phyloP scores from a whole-genome alignment of 768 basidiomycete genomes.

The Xanthoconium purpureum region DNA sequence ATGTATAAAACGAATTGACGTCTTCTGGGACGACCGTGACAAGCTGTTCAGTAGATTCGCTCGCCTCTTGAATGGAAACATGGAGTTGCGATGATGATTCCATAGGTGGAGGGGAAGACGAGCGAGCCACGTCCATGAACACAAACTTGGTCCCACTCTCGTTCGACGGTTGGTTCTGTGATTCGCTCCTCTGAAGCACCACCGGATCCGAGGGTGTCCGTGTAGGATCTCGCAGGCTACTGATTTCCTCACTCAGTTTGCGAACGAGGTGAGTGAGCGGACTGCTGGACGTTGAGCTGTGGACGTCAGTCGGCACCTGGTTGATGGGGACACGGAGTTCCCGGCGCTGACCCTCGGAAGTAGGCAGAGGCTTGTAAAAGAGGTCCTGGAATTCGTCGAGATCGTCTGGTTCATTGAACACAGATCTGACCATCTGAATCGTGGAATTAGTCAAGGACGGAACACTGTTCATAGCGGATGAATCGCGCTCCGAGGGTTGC shows the following conservation, averaged over 20 bases:
- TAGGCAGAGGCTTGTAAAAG: conserved; percentile 53
- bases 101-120: conserved; percentile 16
- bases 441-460: conserved; percentile 38
- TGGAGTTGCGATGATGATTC: conserved; percentile 8
- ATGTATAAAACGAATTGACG: conserved; percentile 20
- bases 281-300: conserved; percentile 31
- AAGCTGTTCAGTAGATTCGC: neutral
- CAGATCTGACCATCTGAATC: conserved; percentile 36
- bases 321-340: conserved; percentile 4
- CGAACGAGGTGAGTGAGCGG: conserved; percentile 39
- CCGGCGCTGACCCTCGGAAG: neutral
- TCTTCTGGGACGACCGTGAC: conserved; percentile 23
- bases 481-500: conserved; percentile 40
- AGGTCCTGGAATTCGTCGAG: conserved; percentile 73
- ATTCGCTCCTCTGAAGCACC: conserved; percentile 7
- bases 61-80: conserved; percentile 6
- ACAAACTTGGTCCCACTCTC: conserved; percentile 11
- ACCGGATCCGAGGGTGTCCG: conserved; percentile 12
- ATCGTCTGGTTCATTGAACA: conserved; percentile 59
- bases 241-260: conserved; percentile 39
- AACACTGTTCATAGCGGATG: conserved; percentile 3
- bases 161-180: conserved; percentile 10
- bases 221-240: conserved; percentile 20
- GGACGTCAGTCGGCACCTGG: conserved; percentile 32
- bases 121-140: conserved; percentile 16